Base-by-base conservation (phyloP, 2,329 filamentous ascomycete species). In the Nothophaeocryptopus gaeumannii region DNA sequence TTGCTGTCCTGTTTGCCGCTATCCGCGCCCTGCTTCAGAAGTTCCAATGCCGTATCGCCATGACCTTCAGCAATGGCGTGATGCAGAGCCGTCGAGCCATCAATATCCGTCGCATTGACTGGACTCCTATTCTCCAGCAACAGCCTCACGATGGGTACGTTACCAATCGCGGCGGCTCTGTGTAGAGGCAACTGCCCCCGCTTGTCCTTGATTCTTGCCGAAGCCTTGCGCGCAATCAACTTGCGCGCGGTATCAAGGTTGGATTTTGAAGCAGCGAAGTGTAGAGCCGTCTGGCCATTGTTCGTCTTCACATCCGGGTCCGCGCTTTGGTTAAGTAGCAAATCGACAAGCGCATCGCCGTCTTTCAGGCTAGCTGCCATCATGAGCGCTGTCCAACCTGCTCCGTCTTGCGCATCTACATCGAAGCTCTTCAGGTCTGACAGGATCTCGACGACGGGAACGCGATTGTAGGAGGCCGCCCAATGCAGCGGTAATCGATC, bases 401-500 rank as follows among this genome's bases (percentile, higher is more conserved):
- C 84, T 48, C 80, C 85, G 65, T 95, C 89, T 72, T 89, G 82
- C 13, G 85, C 84, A 69, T 97, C 91, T 0, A 88, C 81, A 66
- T 97, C 89, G 64, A 96, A 96, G 51, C 78, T 77, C 62, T 84
- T 84, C 54, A 78, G 76, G 48, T 87, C 78, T 2, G 86, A 78
- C 3, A 97, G 76, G 14, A 92, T 67, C 42, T 86, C 77, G 13
- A 88, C 83, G 51, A 96, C 89, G 16, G 84, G 80, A 5, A 85
- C 72, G 59, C 83, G 85, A 67, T 93, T 95, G 69, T 88, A 86
- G 15, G 91, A 93, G 2, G 84, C 82, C 0, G 93, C 92, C 93
- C 93, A 99, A 76, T 99, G 93, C 50, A 97, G 83, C 2, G 93
- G 85, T 33, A 96, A 81, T 38, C 93, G 88, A 12, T 89, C 89